Evolutionary conservation across 106 monocot species (phyloP), one percentile per base, ranked within the genome.

Genomic region (Alisma plantagoaquatica): DNA sequence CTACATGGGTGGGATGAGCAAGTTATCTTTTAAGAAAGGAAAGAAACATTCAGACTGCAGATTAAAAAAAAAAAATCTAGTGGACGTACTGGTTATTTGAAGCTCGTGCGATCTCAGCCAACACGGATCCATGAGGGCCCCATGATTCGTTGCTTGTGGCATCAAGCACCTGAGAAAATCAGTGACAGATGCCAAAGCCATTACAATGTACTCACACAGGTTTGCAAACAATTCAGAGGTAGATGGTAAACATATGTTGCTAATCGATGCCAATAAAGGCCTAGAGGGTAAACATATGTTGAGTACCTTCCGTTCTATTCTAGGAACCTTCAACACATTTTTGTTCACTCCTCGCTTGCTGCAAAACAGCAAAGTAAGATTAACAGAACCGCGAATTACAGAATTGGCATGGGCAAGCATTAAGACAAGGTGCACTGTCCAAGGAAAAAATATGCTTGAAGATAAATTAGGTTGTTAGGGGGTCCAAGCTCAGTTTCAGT

Each of bases 261-360:
- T 15, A 53, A 24, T 53, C 17, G 3, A 1, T 28, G 27, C 53
- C 21, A 29, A 15, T 8, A 10, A 3, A 20, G 43, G 29, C 10
- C 3, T 5, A 20, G 2, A 46, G 11, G 26, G 41, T 25, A 43
- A 33, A 5, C 17, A 1, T 10, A 46, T 8, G 45, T 3, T 19
- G 43, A n/a, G 10, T 58, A 78, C 92, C 92, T 92, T 92, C 54
- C 86, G 92, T 38, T 92, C 92, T 53, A 86, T 74, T 24, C 70
- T 69, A 29, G 92, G 86, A 0, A 92, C 82, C 64, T 92, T 92
- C 30, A 92, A 49, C 58, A 92, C 92, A 35, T 92, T 92, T 67
- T 82, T 86, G 53, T 92, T 92, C 28, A 92, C 86, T 68, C 76
- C 92, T 73, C 92, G 70, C 67, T 92, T 92, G 48, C 92, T 92